phyloP scores from a whole-genome alignment of 2,329 filamentous ascomycete species.

The Neofusicoccum cordaticola region DNA sequence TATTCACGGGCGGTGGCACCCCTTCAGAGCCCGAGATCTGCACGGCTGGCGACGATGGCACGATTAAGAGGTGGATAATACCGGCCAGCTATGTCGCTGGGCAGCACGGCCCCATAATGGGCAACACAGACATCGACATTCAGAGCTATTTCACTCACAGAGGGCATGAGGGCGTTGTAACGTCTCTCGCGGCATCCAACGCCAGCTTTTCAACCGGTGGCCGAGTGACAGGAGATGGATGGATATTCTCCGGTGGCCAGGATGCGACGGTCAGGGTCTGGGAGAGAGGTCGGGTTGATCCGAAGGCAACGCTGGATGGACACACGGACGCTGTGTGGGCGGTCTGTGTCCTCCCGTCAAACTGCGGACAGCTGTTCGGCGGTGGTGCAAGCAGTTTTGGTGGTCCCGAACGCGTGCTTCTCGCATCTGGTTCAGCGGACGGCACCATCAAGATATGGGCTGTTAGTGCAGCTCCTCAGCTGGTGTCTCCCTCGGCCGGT shows the following conservation, averaged over 20 bases:
- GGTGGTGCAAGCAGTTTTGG: slow-evolving; percentile 68
- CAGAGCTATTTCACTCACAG: slow-evolving; percentile 92
- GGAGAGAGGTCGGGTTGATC: slow-evolving; percentile 91
- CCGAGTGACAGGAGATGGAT: slow-evolving; percentile 84
- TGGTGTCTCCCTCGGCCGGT: slow-evolving; percentile 75
- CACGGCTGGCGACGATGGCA: slow-evolving; percentile 90
- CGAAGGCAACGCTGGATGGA: slow-evolving; percentile 89
- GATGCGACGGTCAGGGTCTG: slow-evolving; percentile 91
- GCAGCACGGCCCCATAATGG: slow-evolving; percentile 49
- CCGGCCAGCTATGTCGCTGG: slow-evolving; percentile 69
- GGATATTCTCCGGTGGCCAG: slow-evolving; percentile 97
- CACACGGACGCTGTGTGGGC: slow-evolving; percentile 97
- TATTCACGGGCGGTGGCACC: slow-evolving; percentile 94
- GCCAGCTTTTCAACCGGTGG: slow-evolving; percentile 88
- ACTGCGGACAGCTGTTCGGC: slow-evolving; percentile 76
- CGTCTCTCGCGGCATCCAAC: slow-evolving; percentile 82
- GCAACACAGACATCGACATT: slow-evolving; percentile 77
- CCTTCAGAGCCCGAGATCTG: slow-evolving; percentile 96
- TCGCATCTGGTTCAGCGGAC: slow-evolving; percentile 90
- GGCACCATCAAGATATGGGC: slow-evolving; percentile 92
- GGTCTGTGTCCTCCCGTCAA: slow-evolving; percentile 85
- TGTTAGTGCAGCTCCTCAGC: slow-evolving; percentile 83
- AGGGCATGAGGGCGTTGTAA: slow-evolving; percentile 86
- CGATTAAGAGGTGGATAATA: slow-evolving; percentile 95
- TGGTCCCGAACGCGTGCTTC: slow-evolving; percentile 76